Evolutionary conservation across 352 stramenopile species (phyloP).

Genomic region (Thalassiosira livingstoniorum): DNA sequence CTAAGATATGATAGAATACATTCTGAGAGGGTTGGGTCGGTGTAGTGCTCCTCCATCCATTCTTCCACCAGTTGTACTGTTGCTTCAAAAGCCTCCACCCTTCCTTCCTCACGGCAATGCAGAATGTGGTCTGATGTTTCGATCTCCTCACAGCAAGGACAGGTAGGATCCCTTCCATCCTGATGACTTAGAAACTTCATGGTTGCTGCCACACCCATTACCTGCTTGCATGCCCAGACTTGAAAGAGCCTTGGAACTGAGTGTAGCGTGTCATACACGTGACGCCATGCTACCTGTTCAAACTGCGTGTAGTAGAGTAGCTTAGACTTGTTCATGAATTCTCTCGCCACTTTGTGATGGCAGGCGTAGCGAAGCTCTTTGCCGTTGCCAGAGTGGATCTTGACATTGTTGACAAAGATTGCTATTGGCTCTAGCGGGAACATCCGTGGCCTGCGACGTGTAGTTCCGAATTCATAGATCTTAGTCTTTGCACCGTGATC

Average conservation of each 20-base stretch:
- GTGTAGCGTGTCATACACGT: background rate
- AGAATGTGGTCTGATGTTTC: background rate
- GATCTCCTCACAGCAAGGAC: background rate
- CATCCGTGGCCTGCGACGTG: too few relatives aligned
- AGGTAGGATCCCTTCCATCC: too few relatives aligned
- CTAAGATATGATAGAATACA: background rate
- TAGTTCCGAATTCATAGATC: too few relatives aligned
- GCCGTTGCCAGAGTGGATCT: too few relatives aligned
- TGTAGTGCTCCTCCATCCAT: slow-evolving; percentile 1
- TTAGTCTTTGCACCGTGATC: too few relatives aligned
- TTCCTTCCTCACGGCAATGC: background rate
- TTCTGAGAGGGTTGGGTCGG: background rate
- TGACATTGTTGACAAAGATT: too few relatives aligned
- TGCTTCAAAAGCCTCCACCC: background rate
- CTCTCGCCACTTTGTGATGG: too few relatives aligned
- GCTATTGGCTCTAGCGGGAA: too few relatives aligned
- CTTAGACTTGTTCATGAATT: too few relatives aligned
- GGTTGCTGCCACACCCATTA: background rate
- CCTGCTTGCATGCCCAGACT: slow-evolving; percentile 1
- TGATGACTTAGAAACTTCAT: background rate
- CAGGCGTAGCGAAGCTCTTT: too few relatives aligned
- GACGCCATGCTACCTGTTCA: background rate
- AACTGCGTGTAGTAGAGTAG: too few relatives aligned
- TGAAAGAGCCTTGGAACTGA: background rate
- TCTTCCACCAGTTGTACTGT: background rate